Evolutionary conservation across 1,284 basidiomycete species (phyloP), one percentile per base, ranked within the genome.

Genomic region (Papiliotrema nemorosa): DNA sequence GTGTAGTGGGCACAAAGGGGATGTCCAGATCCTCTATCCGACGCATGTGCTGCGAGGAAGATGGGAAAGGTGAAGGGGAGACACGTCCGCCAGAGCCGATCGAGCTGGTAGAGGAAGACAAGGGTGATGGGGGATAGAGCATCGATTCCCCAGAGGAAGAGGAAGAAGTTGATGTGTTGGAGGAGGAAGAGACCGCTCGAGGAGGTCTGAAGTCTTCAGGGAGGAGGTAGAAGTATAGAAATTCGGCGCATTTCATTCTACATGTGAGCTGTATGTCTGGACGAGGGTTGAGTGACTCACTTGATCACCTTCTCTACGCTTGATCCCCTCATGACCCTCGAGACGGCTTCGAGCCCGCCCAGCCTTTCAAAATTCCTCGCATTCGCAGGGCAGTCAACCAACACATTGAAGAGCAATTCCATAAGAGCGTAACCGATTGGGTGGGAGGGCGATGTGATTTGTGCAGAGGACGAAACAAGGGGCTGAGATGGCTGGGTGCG

Each of bases 151-250:
- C 34, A 5, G 52, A 49, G 2, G 51, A 50, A 42, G 44, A 40
- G 20, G 59, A 58, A 18, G 52, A 50, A 43, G 29, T 31, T 14
- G 29, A 66, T 14, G 63, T 53, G 9, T 56, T 47, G 7, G 60
- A 62, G 5, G 60, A 53, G 0, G 56, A 49, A 20, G 61, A 66
- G 3, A 53, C 55, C 20, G 45, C 48, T 36, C 51, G 52, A 25
- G 36, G 39, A 41, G 53, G 13, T 46, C 18, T 74, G 58, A 16
- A 79, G 79, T 60, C 55, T 69, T 93, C 90, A 53, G 91, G 90
- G 46, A 91, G 77, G 4, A 94, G 79, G 69, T 93, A 94, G 68
- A 91, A 93, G 70, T 92, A 92, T 4, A 94, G 75, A 63, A 93
- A 90, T 67, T 93, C 90, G 22, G 93, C 79, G 58, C 88, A 91